Evolutionary conservation across 2,329 filamentous ascomycete genomes (phyloP), one percentile per base, ranked within the genome.

Genomic region (Colletotrichum somersetense): DNA sequence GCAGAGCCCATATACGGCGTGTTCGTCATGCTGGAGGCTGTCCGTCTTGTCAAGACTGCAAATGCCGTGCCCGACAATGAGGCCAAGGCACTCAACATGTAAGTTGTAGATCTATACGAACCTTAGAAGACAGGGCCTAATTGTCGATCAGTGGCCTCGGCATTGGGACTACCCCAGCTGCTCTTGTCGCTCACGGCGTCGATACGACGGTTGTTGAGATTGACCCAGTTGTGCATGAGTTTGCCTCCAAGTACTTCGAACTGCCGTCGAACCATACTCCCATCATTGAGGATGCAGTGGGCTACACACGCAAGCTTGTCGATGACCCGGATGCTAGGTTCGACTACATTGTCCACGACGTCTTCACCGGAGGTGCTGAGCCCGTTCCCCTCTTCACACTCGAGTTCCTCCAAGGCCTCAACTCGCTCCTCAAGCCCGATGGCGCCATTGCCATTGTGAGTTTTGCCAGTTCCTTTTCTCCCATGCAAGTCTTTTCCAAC

Each of bases 301-400:
- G 84, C n/a, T 97, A 91, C 80, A 88, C 90, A 23, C 81, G 85
- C 57, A 78, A 82, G 64, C 78, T 87, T 59, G 84, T 84, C 66
- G 78, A 82, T 62, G 76, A 82, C 38, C 77, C 83, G 68, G 80
- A 82, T 10, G 80, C 85, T 58, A 85, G 85, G 38, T 99, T 92
- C 80, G 92, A 98, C 83, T 98, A 97, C 84, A 96, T 99, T 78
- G 88, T 99, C 66, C 96, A 99, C 80, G 96, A 99, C 76, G 96
- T 99, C 33, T 99, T 99, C 80, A 99, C 96, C 0, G 96, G 96
- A 33, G 96, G 96, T 64, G 95, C 95, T 0, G 96, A 98, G 80
- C 96, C 96, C 0, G 90, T 95, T 3, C 86, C 91, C 10, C 89
- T 99, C 10, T 99, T 99, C 82, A 98, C 95, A 0, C 81, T 91